Conservation (phyloP, 345 rosid species). For the Citrus glauca region DNA sequence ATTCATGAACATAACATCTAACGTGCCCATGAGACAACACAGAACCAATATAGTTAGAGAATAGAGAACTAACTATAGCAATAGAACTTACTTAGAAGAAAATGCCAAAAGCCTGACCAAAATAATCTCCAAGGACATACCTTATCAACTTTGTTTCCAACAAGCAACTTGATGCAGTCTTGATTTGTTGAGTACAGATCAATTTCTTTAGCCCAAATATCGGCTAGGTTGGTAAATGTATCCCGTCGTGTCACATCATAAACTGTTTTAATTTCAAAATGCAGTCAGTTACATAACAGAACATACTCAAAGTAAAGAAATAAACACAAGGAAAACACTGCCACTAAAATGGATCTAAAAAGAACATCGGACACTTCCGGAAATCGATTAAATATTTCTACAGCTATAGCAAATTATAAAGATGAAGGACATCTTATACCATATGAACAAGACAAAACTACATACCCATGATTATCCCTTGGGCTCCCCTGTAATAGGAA, state of each 20-base stretch:
- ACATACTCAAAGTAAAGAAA: not conserved
- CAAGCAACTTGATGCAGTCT: constrained; percentile 96
- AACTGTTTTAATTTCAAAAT: constrained; percentile 34
- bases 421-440: not conserved
- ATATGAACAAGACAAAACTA: constrained; percentile 1
- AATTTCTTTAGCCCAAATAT: constrained; percentile 93
- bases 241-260: constrained; percentile 91
- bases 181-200: constrained; percentile 89
- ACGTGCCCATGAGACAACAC: not conserved
- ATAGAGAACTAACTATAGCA: not conserved
- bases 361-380: not conserved
- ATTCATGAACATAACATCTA: not conserved
- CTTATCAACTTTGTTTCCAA: constrained; percentile 96
- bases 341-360: not conserved
- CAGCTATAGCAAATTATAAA: not conserved
- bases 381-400: not conserved
- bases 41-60: not conserved
- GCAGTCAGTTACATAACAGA: constrained; percentile 4
- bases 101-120: not conserved
- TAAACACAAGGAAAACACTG: not conserved
- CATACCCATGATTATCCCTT: constrained; percentile 91
- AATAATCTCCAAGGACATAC: constrained; percentile 24
- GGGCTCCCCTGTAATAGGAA: constrained; percentile 97
- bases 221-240: constrained; percentile 87
- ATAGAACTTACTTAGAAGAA: not conserved